These are phyloP conservation scores for Esteya vermicola DNA, from an alignment of 2,329 filamentous ascomycete genomes.

Conservation along the genomic window DNA sequence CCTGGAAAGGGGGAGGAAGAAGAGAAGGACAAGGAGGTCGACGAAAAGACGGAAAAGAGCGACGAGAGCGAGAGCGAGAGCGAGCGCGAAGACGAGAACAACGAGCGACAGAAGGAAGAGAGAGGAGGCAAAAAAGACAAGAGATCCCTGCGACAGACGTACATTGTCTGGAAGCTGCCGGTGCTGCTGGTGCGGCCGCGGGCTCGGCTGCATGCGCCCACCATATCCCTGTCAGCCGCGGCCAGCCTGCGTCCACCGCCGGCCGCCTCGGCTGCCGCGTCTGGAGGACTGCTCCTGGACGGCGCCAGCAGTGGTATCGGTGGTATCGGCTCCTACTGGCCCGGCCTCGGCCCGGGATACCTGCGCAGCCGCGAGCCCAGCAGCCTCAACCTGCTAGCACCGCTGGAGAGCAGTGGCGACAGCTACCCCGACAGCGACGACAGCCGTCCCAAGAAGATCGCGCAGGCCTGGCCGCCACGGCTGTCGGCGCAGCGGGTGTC, in stretches of 20 bases:
- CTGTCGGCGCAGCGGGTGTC: constrained; percentile 63
- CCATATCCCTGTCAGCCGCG: constrained; percentile 48
- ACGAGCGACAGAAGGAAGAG: constrained; percentile 5
- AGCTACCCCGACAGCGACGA: too few relatives aligned
- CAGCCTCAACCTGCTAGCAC: constrained; percentile 63
- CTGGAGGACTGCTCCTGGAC: neutral
- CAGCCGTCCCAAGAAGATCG: too few relatives aligned
- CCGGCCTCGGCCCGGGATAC: constrained; percentile 34
- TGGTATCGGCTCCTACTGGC: too few relatives aligned
- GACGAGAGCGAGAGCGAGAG: constrained; percentile 11
- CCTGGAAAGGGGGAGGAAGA: constrained; percentile 5
- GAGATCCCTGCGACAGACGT: constrained; percentile 24
- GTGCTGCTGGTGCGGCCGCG: constrained; percentile 45
- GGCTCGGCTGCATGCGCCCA: constrained; percentile 51
- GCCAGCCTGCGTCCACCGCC: constrained; percentile 44
- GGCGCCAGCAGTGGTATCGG: neutral
- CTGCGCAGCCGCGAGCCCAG: constrained; percentile 54
- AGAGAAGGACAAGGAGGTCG: constrained; percentile 17
- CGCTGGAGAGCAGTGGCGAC: constrained; percentile 51
- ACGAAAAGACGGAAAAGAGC: constrained; percentile 7
- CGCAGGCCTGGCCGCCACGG: too few relatives aligned
- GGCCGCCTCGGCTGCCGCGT: constrained; percentile 10
- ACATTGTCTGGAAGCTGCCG: constrained; percentile 45
- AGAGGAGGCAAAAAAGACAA: neutral
- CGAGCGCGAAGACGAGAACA: constrained; percentile 4